Conservation (phyloP, 306 rosid genomes). For the Cucurbita maxima region DNA sequence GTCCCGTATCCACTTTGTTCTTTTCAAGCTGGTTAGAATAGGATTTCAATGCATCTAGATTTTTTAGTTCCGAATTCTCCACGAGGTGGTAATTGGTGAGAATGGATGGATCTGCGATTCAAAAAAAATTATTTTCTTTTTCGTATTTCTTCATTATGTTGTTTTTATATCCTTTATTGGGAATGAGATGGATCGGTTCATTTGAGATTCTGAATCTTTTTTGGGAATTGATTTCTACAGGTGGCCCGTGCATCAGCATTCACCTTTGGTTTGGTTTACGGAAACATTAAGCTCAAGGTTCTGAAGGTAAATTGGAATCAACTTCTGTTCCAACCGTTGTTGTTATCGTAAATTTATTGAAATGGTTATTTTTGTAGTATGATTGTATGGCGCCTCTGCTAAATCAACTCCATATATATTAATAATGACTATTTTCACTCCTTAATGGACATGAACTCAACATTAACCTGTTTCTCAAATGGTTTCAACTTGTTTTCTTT, state of each 20-base stretch:
- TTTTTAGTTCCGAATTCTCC: background rate
- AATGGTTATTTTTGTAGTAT: background rate
- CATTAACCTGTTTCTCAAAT: background rate
- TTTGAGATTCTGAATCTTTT: background rate
- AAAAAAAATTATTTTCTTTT: too few species aligned
- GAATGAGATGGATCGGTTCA: background rate
- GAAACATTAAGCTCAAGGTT: constrained; percentile 26
- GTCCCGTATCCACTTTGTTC: background rate
- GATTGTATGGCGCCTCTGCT: background rate
- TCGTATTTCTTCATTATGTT: background rate
- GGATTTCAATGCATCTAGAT: background rate
- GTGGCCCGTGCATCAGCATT: constrained; percentile 40
- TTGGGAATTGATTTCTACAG: constrained; percentile 7
- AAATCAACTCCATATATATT: background rate
- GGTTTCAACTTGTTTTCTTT: background rate
- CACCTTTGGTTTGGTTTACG: constrained; percentile 25
- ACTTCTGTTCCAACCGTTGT: background rate
- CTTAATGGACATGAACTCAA: background rate
- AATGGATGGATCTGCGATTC: too few species aligned
- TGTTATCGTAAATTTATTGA: background rate
- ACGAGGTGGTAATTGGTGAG: too few species aligned
- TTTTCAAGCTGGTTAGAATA: too few species aligned
- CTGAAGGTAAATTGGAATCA: constrained; percentile 14
- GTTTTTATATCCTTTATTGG: background rate
- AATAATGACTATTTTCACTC: background rate